These are phyloP conservation scores for Annulohypoxylon truncatum DNA, from an alignment of 2,329 filamentous ascomycete species.

Conservation along the genomic window DNA sequence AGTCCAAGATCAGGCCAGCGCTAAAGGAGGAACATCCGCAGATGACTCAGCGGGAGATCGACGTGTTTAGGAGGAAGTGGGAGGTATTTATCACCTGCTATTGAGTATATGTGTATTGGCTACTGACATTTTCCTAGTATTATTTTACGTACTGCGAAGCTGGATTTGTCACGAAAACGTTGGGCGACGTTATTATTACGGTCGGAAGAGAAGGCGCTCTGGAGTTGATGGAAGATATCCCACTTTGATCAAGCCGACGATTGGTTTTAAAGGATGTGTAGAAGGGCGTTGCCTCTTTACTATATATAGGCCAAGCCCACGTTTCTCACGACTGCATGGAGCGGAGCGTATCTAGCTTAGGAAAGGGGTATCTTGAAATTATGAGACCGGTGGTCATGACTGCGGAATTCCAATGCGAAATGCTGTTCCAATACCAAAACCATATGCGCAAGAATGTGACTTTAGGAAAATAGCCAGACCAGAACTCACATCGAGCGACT, in stretches of 20 bases:
- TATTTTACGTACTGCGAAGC: slow-evolving; percentile 83
- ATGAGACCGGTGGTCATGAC: too few relatives aligned
- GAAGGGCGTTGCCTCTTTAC: not conserved
- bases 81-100: slow-evolving; percentile 58
- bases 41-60: slow-evolving; percentile 71
- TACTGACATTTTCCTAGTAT: slow-evolving; percentile 59
- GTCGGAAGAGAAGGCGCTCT: slow-evolving; percentile 72
- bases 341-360: not conserved
- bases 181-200: slow-evolving; percentile 79
- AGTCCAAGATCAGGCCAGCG: slow-evolving; percentile 68
- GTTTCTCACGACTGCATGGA: slow-evolving; percentile 3
- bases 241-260: slow-evolving; percentile 57
- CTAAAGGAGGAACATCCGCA: slow-evolving; percentile 67
- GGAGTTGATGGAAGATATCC: slow-evolving; percentile 77
- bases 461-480: not conserved
- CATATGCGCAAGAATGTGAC: not conserved
- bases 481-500: not conserved
- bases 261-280: not conserved
- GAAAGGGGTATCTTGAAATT: not conserved
- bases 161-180: slow-evolving; percentile 76
- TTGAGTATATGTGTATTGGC: not conserved
- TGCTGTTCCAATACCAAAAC: not conserved
- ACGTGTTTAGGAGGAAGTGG: slow-evolving; percentile 78
- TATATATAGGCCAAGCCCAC: not conserved
- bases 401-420: not conserved